A percentile compares a stretch with the other conserved stretches of the same genome.
Conservation (phyloP, 2,329 filamentous ascomycete genomes). For the Zymoseptoria crescenta region DNA sequence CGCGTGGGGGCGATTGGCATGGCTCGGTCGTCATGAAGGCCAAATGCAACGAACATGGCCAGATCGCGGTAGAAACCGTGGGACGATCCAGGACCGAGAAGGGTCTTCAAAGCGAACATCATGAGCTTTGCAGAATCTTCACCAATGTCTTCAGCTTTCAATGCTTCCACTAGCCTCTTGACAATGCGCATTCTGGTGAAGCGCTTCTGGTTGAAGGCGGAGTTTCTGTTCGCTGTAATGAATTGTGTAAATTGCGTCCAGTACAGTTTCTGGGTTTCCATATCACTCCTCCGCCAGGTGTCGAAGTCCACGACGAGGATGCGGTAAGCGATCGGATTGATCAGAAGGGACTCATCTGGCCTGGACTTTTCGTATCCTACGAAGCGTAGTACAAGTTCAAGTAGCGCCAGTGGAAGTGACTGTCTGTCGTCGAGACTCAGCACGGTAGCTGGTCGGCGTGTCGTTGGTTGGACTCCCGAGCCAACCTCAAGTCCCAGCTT, state of each 20-base stretch:
- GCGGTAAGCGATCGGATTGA: conserved; percentile 90
- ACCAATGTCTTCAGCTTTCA: conserved; percentile 76
- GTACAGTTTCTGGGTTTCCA: conserved; percentile 75
- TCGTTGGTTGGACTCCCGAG: conserved; percentile 16
- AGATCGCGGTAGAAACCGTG: conserved; percentile 79
- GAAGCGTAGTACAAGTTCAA: conserved; percentile 73
- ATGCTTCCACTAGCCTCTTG: conserved; percentile 78
- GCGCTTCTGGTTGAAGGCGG: conserved; percentile 83
- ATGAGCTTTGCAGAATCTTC: conserved; percentile 67
- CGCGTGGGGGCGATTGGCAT: conserved; percentile 16
- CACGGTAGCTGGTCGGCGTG: conserved; percentile 15
- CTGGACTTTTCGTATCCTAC: conserved; percentile 77
- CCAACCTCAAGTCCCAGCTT: conserved; percentile 57
- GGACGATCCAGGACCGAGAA: conserved; percentile 73
- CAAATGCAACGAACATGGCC: conserved; percentile 87
- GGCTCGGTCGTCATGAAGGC: conserved; percentile 59
- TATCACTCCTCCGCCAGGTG: conserved; percentile 75
- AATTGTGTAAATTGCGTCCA: conserved; percentile 89
- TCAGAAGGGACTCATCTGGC: conserved; percentile 82
- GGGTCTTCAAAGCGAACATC: conserved; percentile 66
- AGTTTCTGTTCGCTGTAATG: conserved; percentile 80
- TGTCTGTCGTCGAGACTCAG: conserved; percentile 40
- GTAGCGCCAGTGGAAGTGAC: conserved; percentile 50
- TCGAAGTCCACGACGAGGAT: conserved; percentile 88
- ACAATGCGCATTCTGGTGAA: conserved; percentile 86